Conservation (phyloP, 495 filamentous ascomycete genomes). For the Penicillium cataractarum region DNA sequence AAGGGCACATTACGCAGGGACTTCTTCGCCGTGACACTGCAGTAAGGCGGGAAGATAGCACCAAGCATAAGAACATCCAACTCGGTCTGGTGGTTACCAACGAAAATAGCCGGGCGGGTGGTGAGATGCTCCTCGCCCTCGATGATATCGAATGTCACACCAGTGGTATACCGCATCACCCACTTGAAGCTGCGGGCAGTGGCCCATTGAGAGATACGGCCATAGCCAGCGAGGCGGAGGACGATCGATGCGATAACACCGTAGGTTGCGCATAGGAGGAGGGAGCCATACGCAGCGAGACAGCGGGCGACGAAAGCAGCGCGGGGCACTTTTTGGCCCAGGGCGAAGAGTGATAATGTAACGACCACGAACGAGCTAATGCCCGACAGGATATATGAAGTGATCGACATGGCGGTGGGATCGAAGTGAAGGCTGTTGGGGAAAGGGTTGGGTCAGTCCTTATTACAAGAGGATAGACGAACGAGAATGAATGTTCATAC, state of each 20-base stretch:
- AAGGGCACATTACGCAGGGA: slow-evolving; percentile 80
- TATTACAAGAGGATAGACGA: neutral
- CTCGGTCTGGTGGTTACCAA: slow-evolving; percentile 94
- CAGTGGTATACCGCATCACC: slow-evolving; percentile 73
- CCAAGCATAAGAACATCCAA: slow-evolving; percentile 93
- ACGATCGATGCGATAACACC: slow-evolving; percentile 75
- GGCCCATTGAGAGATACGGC: slow-evolving; percentile 83
- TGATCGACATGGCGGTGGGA: slow-evolving; percentile 42
- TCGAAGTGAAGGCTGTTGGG: slow-evolving; percentile 10
- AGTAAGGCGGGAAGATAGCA: slow-evolving; percentile 83
- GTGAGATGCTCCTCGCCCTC: slow-evolving; percentile 67
- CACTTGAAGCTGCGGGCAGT: slow-evolving; percentile 80
- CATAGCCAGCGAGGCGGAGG: slow-evolving; percentile 70
- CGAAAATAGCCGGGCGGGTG: slow-evolving; percentile 82
- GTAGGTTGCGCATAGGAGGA: slow-evolving; percentile 69
- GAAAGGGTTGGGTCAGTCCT: slow-evolving; percentile 5
- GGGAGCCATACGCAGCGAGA: slow-evolving; percentile 69
- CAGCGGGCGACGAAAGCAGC: slow-evolving; percentile 72
- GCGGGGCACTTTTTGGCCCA: slow-evolving; percentile 55
- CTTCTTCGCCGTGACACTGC: slow-evolving; percentile 91
- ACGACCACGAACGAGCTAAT: slow-evolving; percentile 57
- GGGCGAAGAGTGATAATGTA: slow-evolving; percentile 60
- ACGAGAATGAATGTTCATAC: neutral
- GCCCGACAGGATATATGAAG: slow-evolving; percentile 54
- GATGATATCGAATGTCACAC: slow-evolving; percentile 76